Percentiles rank a stretch among this genome's conserved stretches.
Conservation (phyloP, 305 asterid species). For the Andrographis paniculata region DNA sequence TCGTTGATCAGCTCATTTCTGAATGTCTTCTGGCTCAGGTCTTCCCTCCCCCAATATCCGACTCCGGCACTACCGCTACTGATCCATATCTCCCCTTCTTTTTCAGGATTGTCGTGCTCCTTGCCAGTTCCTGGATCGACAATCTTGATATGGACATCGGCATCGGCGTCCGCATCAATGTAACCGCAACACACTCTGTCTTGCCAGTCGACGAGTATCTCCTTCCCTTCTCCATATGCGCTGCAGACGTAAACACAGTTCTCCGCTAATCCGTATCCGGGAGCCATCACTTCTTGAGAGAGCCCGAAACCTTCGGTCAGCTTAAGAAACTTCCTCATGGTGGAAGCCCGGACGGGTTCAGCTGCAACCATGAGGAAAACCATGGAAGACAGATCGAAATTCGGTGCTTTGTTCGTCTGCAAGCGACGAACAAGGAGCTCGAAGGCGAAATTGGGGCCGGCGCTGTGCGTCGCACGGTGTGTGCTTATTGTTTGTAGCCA, state of each 20-base stretch:
- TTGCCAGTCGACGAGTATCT: conserved; percentile 59
- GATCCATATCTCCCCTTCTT: conserved; percentile 76
- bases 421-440: conserved; percentile 57
- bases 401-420: conserved; percentile 29
- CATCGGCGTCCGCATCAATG: conserved; percentile 19
- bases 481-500: conserved; percentile 55
- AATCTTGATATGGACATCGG: conserved; percentile 39
- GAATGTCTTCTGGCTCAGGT: conserved; percentile 42
- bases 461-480: conserved; percentile 65
- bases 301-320: conserved; percentile 49
- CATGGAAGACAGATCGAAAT: conserved; percentile 50
- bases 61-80: conserved; percentile 61
- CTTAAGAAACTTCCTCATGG: conserved; percentile 51
- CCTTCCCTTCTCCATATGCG: conserved; percentile 59
- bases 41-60: conserved; percentile 63
- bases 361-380: conserved; percentile 75
- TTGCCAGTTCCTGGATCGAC: conserved; percentile 45
- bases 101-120: conserved; percentile 30
- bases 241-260: conserved; percentile 64
- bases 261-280: conserved; percentile 79
- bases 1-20: conserved; percentile 28
- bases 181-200: conserved; percentile 73
- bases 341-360: conserved; percentile 50
- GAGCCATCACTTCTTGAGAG: conserved; percentile 56
- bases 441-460: conserved; percentile 69